Conservation (phyloP, 768 basidiomycete genomes). For the Russula lepida region DNA sequence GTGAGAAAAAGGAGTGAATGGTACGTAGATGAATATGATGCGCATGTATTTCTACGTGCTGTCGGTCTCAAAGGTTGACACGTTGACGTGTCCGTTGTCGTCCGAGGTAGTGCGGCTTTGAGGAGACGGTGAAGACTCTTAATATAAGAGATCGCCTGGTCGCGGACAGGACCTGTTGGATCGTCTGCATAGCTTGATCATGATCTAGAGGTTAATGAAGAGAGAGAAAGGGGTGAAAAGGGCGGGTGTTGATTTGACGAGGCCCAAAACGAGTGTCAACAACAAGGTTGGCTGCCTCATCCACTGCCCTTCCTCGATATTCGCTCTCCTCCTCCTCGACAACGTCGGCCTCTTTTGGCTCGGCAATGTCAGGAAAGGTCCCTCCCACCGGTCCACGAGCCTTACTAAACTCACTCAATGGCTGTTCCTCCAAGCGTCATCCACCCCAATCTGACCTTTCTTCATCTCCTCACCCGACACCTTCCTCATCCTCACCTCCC, state of each 20-base stretch:
- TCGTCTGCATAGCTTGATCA: background rate
- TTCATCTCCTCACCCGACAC: conserved; percentile 18
- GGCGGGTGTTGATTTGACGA: background rate
- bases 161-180: too few species aligned
- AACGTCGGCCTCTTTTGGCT: conserved; percentile 19
- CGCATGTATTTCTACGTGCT: background rate
- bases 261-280: conserved; percentile 17
- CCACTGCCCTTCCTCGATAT: background rate
- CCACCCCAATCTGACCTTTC: conserved; percentile 17
- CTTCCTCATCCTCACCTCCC: conserved; percentile 27
- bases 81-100: background rate
- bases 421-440: conserved; percentile 22
- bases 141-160: background rate
- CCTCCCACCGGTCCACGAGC: conserved; percentile 71
- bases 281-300: background rate
- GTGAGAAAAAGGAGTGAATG: background rate
- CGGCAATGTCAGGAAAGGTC: conserved; percentile 65
- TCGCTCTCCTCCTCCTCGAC: conserved; percentile 17
- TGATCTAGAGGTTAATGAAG: background rate
- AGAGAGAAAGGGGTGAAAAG: background rate
- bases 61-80: background rate
- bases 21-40: background rate
- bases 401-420: conserved; percentile 42
- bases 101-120: background rate
- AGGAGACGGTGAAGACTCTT: background rate